These are phyloP conservation scores for Jaltomata sinuosa DNA, from an alignment of 257 asterid species.

Conservation along the genomic window DNA sequence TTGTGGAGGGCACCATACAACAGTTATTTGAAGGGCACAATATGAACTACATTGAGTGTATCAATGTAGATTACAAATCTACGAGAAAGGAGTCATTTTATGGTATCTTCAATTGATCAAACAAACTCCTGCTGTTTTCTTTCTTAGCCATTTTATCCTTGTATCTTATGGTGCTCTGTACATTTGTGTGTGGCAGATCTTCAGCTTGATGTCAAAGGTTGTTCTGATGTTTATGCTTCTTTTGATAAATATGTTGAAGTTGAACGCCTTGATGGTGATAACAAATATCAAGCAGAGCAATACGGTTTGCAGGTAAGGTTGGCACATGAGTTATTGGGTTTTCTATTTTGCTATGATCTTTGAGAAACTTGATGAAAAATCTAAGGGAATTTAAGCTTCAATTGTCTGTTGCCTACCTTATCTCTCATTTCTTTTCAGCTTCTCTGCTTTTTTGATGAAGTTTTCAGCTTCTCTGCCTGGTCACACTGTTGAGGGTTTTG, in stretches of 20 bases:
- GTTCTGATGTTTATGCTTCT: constrained; percentile 91
- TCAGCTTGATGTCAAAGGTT: constrained; percentile 96
- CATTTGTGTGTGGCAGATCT: constrained; percentile 40
- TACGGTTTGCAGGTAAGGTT: constrained; percentile 72
- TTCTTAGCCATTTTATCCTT: background rate
- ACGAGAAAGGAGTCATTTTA: constrained; percentile 87
- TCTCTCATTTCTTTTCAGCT: background rate
- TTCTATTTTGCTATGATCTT: background rate
- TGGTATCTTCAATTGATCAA: constrained; percentile 30
- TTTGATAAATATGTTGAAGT: constrained; percentile 97
- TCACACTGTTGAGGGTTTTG: background rate
- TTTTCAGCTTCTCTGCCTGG: background rate
- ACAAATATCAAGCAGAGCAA: constrained; percentile 78
- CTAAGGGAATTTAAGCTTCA: background rate
- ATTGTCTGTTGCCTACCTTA: background rate
- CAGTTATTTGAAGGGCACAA: constrained; percentile 94
- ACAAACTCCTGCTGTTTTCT: background rate
- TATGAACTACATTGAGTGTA: constrained; percentile 90
- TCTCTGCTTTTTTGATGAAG: too few species aligned
- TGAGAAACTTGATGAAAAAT: background rate
- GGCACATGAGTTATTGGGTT: background rate
- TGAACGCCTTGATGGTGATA: constrained; percentile 91
- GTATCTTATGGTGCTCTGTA: background rate
- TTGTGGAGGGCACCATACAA: constrained; percentile 97
- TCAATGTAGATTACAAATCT: constrained; percentile 94